Evolutionary conservation across 805 yeast genomes (phyloP).

Genomic region (Candida cerambycidarum): DNA sequence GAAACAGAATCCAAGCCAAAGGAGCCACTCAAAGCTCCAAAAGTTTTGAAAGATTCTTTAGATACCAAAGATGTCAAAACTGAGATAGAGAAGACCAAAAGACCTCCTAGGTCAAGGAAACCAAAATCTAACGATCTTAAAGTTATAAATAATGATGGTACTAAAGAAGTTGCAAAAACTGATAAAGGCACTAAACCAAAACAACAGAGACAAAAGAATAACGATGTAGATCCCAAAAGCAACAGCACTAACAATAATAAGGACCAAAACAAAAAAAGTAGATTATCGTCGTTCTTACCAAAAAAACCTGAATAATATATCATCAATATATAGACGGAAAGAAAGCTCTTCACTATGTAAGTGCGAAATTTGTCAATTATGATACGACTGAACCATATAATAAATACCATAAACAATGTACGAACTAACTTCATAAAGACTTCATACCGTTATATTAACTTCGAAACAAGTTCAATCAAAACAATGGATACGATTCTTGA

Average conservation of each 20-base stretch:
- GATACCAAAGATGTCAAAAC: neutral
- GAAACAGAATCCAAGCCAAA: neutral
- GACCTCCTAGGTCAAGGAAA: neutral
- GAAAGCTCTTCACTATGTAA: too few species aligned
- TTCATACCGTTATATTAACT: neutral
- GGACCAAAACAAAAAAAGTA: neutral
- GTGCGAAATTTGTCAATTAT: slow-evolving; percentile 2
- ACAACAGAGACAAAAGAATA: slow-evolving; percentile 3
- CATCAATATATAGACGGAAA: neutral
- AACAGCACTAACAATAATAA: neutral
- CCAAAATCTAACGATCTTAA: neutral
- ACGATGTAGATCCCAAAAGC: neutral
- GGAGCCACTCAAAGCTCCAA: neutral
- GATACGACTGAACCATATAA: neutral
- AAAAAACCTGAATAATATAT: neutral
- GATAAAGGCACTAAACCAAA: slow-evolving; percentile 4
- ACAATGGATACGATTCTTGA: slow-evolving; percentile 18
- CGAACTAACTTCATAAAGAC: neutral
- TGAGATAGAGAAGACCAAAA: slow-evolving; percentile 7
- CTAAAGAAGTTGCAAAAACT: slow-evolving; percentile 6
- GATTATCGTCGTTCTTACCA: neutral
- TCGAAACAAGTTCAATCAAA: slow-evolving; percentile 14
- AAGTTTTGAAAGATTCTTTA: neutral
- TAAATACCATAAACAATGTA: neutral
- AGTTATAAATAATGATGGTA: neutral